phyloP scores from a whole-genome alignment of 495 filamentous ascomycete genomes.

The Usnea hakonensis region DNA sequence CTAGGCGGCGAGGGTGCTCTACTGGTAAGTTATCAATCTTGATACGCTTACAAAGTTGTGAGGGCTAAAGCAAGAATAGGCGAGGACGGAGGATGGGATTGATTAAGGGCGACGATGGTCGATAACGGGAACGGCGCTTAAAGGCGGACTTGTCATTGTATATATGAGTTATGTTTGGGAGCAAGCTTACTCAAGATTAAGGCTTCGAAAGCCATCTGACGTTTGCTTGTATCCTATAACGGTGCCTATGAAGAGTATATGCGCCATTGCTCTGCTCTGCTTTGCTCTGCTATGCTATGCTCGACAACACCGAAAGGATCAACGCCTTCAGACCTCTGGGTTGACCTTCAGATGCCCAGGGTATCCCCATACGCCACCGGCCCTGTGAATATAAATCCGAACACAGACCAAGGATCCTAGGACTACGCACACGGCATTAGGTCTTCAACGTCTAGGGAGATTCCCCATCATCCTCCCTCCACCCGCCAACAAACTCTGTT shows the following conservation, averaged over 20 bases:
- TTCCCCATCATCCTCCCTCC: conserved; percentile 57
- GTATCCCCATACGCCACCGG: background rate
- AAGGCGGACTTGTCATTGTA: background rate
- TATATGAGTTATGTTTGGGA: background rate
- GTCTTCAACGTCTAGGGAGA: conserved; percentile 31
- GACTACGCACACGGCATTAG: background rate
- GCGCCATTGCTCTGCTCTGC: conserved; percentile 10
- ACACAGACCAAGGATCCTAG: background rate
- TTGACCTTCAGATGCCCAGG: background rate
- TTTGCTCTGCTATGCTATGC: conserved; percentile 18
- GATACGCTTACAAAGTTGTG: background rate
- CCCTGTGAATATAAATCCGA: background rate
- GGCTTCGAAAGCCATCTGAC: background rate
- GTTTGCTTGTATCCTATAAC: background rate
- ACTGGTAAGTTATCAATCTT: conserved; percentile 29
- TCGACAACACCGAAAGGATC: background rate
- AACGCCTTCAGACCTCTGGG: background rate
- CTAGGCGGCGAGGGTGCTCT: conserved; percentile 60
- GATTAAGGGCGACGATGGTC: conserved; percentile 9
- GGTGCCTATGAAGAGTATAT: background rate
- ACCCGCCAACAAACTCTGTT: conserved; percentile 75
- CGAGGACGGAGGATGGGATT: conserved; percentile 19
- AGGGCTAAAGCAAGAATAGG: conserved; percentile 8
- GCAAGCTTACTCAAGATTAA: background rate
- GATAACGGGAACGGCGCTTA: background rate